A percentile compares a stretch with the other conserved stretches of the same genome.
phyloP scores from a whole-genome alignment of 495 filamentous ascomycete genomes.

The Hypoxylon intermedium region DNA sequence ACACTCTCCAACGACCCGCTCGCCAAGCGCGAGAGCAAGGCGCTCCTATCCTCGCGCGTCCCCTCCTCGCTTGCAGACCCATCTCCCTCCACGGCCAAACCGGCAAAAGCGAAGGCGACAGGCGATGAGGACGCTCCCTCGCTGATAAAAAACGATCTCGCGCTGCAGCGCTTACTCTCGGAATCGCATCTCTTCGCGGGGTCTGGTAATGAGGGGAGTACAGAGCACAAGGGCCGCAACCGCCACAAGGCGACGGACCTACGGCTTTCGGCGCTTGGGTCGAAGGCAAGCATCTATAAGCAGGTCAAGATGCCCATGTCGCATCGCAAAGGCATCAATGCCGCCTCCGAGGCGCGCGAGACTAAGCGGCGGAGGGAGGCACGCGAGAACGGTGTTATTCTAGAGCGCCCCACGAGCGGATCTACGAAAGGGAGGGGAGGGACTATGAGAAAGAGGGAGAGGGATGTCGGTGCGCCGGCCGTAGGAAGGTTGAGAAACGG shows the following conservation, averaged over 20 bases:
- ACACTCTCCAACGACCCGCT: slow-evolving; percentile 50
- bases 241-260: slow-evolving; percentile 79
- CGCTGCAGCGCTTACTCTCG: slow-evolving; percentile 82
- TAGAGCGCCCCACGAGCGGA: slow-evolving; percentile 72
- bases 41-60: slow-evolving; percentile 69
- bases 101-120: slow-evolving; percentile 45
- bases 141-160: slow-evolving; percentile 86
- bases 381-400: slow-evolving; percentile 85
- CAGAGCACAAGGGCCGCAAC: slow-evolving; percentile 54
- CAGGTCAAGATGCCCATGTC: slow-evolving; percentile 86
- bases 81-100: slow-evolving; percentile 27
- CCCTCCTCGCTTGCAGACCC: slow-evolving; percentile 43
- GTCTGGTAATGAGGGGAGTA: slow-evolving; percentile 64
- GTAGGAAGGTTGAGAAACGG: slow-evolving; percentile 83
- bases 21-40: slow-evolving; percentile 73
- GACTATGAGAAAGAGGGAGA: slow-evolving; percentile 59
- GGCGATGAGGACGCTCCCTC: slow-evolving; percentile 59
- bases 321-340: slow-evolving; percentile 77
- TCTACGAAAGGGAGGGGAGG: slow-evolving; percentile 50
- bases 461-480: slow-evolving; percentile 73
- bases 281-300: slow-evolving; percentile 72
- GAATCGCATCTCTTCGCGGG: slow-evolving; percentile 90
- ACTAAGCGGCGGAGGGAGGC: slow-evolving; percentile 76
- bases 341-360: slow-evolving; percentile 69
- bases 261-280: slow-evolving; percentile 79